These are phyloP conservation scores for Aschersonia sp. DNA, from an alignment of 2,329 filamentous ascomycete genomes.

Conservation along the genomic window DNA sequence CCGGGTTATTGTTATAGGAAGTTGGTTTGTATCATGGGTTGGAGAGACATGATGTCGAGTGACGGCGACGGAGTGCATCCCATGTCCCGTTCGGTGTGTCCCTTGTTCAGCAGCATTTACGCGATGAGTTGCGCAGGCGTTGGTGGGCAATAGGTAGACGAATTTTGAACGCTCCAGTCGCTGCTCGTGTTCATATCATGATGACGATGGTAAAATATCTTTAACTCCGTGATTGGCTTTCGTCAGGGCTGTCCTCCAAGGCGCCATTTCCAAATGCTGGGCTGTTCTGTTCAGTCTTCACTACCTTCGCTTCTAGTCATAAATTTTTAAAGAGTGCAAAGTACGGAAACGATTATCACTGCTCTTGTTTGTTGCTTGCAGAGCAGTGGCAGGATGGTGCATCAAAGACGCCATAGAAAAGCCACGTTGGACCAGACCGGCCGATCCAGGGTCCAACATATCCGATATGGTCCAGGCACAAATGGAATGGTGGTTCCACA, in stretches of 20 bases:
- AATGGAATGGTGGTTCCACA: background rate
- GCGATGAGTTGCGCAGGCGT: conserved; percentile 3
- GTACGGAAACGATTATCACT: no score
- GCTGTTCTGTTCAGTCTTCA: no score
- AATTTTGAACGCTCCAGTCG: conserved; percentile 4
- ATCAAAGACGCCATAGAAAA: no score
- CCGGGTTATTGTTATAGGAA: background rate
- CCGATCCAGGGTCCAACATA: background rate
- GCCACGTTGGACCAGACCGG: no score
- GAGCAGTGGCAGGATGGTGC: no score
- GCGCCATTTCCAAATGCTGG: no score
- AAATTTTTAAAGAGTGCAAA: no score
- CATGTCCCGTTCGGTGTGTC: background rate
- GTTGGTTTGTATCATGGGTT: background rate
- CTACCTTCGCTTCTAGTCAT: no score
- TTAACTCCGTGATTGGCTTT: no score
- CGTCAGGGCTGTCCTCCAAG: no score
- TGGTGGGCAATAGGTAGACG: conserved; percentile 8
- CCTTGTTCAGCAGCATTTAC: background rate
- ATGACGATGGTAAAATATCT: no score
- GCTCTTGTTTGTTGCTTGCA: no score
- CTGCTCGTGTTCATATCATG: background rate
- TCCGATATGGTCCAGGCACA: background rate
- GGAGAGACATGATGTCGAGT: background rate
- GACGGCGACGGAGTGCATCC: background rate